Conservation (phyloP, 768 basidiomycete species). For the Leucogyrophana mollusca region DNA sequence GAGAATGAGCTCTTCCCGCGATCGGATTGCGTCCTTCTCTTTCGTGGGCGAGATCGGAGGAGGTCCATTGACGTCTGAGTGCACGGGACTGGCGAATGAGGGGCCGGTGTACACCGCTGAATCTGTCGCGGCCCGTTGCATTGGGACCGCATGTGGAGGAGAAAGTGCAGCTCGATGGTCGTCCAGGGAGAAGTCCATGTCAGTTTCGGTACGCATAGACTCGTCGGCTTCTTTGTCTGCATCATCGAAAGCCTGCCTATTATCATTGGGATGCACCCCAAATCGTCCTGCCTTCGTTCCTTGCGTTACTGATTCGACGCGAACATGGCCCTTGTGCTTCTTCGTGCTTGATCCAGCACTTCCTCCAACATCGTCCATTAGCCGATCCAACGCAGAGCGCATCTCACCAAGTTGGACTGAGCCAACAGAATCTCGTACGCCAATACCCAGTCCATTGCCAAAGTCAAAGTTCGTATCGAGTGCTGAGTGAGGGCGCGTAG, state of each 20-base stretch:
- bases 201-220: slow-evolving; percentile 28
- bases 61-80: slow-evolving; percentile 25
- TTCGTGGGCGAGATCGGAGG: slow-evolving; percentile 47
- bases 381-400: slow-evolving; percentile 68
- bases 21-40: slow-evolving; percentile 69
- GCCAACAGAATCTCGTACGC: slow-evolving; percentile 40
- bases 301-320: slow-evolving; percentile 29
- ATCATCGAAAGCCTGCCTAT: slow-evolving; percentile 43
- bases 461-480: slow-evolving; percentile 23
- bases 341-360: slow-evolving; percentile 24
- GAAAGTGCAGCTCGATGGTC: slow-evolving; percentile 14
- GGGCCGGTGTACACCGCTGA: slow-evolving; percentile 33
- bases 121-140: slow-evolving; percentile 55
- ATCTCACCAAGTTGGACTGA: slow-evolving; percentile 65
- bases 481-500: slow-evolving; percentile 9
- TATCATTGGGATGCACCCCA: slow-evolving; percentile 33
- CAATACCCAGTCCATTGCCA: slow-evolving; percentile 17
- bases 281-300: slow-evolving; percentile 31
- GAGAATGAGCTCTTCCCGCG: slow-evolving; percentile 65
- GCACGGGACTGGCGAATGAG: slow-evolving; percentile 33
- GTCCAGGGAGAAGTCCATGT: slow-evolving; percentile 27
- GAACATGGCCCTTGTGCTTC: slow-evolving; percentile 14
- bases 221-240: slow-evolving; percentile 30
- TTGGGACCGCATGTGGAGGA: slow-evolving; percentile 22
- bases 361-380: slow-evolving; percentile 64